Conservation (phyloP, 768 basidiomycete species). For the Vararia minispora region DNA sequence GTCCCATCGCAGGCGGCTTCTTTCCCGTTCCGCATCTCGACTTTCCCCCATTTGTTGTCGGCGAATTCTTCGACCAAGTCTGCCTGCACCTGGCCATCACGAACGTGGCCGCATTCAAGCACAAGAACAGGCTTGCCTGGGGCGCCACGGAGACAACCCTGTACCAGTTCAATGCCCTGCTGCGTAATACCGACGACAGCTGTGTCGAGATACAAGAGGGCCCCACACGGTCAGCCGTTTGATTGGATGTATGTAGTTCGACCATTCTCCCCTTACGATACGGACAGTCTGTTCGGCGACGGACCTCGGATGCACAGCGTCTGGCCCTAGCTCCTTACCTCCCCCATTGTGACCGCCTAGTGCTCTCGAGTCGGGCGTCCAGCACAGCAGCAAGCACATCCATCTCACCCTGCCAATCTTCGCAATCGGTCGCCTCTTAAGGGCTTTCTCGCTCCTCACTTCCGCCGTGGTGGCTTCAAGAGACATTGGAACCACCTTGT, state of each 20-base stretch:
- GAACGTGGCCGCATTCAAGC: conserved; percentile 19
- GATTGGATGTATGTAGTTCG: conserved; percentile 23
- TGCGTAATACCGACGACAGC: conserved; percentile 24
- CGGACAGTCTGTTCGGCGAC: conserved; percentile 23
- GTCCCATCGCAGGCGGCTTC: conserved; percentile 30
- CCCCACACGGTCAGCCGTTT: conserved; percentile 19
- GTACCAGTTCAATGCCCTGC: conserved; percentile 26
- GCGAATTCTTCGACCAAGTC: conserved; percentile 27
- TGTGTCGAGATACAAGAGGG: conserved; percentile 31
- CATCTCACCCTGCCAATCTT: conserved; percentile 8
- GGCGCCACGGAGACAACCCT: conserved; percentile 20
- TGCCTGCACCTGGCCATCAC: conserved; percentile 29
- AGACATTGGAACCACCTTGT: conserved; percentile 31
- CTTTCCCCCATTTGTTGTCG: conserved; percentile 25
- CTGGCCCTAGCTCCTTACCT: conserved; percentile 23
- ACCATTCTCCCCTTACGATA: background rate
- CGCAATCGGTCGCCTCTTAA: conserved; percentile 16
- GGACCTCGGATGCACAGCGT: conserved; percentile 23
- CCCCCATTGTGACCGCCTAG: conserved; percentile 26
- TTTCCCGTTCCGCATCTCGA: conserved; percentile 23
- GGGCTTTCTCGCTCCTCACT: conserved; percentile 36
- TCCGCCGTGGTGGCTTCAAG: conserved; percentile 38
- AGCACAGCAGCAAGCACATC: conserved; percentile 18
- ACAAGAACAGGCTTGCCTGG: conserved; percentile 16
- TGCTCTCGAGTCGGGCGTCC: conserved; percentile 23